phyloP scores from a whole-genome alignment of 768 basidiomycete species.

The Auricularia sp. region DNA sequence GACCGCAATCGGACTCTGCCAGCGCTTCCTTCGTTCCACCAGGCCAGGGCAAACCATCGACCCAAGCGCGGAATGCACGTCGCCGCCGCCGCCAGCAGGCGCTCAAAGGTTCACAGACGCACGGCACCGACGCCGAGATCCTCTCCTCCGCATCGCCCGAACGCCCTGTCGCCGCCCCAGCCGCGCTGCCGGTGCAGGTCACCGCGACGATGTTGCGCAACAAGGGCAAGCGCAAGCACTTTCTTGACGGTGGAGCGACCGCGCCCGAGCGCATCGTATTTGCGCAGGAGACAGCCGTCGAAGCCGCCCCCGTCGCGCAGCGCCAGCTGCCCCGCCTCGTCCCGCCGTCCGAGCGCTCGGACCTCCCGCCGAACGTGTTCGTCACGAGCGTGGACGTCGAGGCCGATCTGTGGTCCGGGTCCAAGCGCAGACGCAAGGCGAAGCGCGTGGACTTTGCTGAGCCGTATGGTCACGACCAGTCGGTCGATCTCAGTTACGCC shows the following conservation, averaged over 20 bases:
- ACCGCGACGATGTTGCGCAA: slow-evolving; percentile 51
- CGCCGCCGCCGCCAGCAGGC: slow-evolving; percentile 35
- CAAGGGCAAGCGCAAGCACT: slow-evolving; percentile 67
- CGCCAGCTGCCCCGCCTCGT: slow-evolving; percentile 30
- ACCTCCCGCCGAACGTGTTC: slow-evolving; percentile 51
- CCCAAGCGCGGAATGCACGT: slow-evolving; percentile 48
- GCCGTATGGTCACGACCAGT: background rate
- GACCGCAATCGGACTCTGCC: background rate
- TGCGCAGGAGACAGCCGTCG: slow-evolving; percentile 47
- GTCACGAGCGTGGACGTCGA: slow-evolving; percentile 69
- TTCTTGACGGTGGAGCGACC: slow-evolving; percentile 23
- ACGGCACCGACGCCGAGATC: background rate
- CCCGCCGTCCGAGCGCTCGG: slow-evolving; percentile 54
- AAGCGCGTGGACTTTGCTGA: background rate
- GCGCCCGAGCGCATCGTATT: slow-evolving; percentile 34
- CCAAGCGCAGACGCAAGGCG: background rate
- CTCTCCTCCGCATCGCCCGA: background rate
- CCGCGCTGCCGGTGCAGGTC: slow-evolving; percentile 17
- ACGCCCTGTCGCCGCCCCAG: background rate
- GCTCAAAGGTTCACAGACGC: background rate
- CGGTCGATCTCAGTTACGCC: slow-evolving; percentile 16
- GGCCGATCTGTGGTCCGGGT: slow-evolving; percentile 28
- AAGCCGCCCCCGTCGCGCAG: slow-evolving; percentile 10
- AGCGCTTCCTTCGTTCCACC: slow-evolving; percentile 33
- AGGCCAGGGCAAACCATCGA: slow-evolving; percentile 47